A percentile compares a stretch with the other conserved stretches of the same genome.
These are phyloP conservation scores for Tolypocladium tundrense DNA, from an alignment of 2,329 filamentous ascomycete species.

Conservation along the genomic window DNA sequence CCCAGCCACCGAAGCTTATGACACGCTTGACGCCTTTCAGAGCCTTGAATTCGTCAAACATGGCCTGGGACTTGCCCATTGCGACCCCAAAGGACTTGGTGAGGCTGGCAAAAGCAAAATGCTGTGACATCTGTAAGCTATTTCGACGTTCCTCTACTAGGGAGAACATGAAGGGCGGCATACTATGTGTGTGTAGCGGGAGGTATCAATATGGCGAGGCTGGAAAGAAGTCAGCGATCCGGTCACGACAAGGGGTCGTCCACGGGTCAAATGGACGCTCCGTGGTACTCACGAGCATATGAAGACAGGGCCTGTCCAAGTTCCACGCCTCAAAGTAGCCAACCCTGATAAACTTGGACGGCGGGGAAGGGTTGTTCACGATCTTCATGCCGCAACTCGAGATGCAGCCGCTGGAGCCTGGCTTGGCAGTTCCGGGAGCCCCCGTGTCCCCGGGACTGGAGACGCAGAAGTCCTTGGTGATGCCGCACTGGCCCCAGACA, in stretches of 20 bases:
- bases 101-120: conserved; percentile 25
- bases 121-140: conserved; percentile 1
- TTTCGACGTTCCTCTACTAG: background rate
- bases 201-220: conserved; percentile 5
- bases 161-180: background rate
- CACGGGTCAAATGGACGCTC: background rate
- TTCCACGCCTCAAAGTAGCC: conserved; percentile 11
- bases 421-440: conserved; percentile 23
- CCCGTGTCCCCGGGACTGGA: conserved; percentile 15
- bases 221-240: background rate
- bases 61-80: conserved; percentile 8
- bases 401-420: conserved; percentile 16
- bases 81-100: conserved; percentile 8
- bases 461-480: conserved; percentile 27
- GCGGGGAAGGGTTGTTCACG: conserved; percentile 6
- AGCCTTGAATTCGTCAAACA: conserved; percentile 11
- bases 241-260: background rate
- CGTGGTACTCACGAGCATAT: background rate
- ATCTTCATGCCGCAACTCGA: conserved; percentile 17
- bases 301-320: conserved; percentile 1
- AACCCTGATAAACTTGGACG: conserved; percentile 4
- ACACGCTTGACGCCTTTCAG: conserved; percentile 12
- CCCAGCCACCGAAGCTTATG: conserved; percentile 18
- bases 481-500: conserved; percentile 31
- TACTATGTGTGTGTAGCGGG: conserved; percentile 17